These are phyloP conservation scores for Talaromyces sp. DNA, from an alignment of 2,329 filamentous ascomycete genomes.

Conservation along the genomic window DNA sequence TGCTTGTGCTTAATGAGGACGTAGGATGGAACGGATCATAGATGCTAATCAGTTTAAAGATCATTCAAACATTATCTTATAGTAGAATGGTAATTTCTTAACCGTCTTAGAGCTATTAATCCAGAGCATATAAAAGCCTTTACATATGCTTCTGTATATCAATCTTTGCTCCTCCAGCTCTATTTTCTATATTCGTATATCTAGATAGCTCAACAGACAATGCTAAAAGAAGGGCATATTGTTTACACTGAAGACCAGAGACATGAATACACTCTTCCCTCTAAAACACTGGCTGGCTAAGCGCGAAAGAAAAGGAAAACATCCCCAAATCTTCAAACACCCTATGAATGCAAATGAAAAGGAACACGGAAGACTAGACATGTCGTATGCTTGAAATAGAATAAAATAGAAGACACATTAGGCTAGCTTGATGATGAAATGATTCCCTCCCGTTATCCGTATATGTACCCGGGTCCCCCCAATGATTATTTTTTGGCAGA, in stretches of 20 bases:
- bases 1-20: background rate
- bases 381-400: background rate
- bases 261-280: background rate
- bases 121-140: background rate
- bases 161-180: no score
- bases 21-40: no score
- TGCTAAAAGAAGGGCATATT: constrained; percentile 1
- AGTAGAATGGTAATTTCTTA: background rate
- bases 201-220: background rate
- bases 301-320: background rate
- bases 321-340: constrained; percentile 5
- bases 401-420: background rate
- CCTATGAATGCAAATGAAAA: background rate
- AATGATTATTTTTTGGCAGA: background rate
- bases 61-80: no score
- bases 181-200: background rate
- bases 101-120: background rate
- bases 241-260: background rate
- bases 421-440: constrained; percentile 4
- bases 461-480: background rate
- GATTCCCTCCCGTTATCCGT: background rate
- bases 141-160: no score
- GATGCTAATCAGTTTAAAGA: no score
- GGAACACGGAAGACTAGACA: background rate
- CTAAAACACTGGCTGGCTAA: constrained; percentile 1